phyloP scores from a whole-genome alignment of 83 land plant genomes.

The Picea mariana region DNA sequence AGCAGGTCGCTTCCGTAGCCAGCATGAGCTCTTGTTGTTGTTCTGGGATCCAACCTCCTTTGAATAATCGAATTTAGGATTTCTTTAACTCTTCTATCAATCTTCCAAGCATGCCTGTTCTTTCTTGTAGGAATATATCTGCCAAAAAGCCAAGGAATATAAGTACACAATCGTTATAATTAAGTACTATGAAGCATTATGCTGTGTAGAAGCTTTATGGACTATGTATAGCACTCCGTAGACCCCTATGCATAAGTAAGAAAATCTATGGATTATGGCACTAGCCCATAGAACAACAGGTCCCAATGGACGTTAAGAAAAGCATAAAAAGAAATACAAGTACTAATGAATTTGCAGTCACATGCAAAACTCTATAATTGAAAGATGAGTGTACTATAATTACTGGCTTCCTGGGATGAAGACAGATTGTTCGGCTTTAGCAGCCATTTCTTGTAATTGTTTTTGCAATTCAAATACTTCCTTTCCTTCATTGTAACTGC shows the following conservation, averaged over 20 bases:
- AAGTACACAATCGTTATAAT: background rate
- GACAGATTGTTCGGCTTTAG: background rate
- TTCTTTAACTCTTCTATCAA: background rate
- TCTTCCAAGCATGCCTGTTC: too few species aligned
- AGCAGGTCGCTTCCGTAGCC: background rate
- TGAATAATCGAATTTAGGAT: background rate
- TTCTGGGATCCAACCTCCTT: background rate
- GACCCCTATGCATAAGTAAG: too few species aligned
- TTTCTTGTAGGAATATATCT: slow-evolving; percentile 7
- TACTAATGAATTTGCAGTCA: too few species aligned
- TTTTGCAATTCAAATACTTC: slow-evolving; percentile 28
- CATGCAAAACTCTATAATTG: too few species aligned
- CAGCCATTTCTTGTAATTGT: slow-evolving; percentile 14
- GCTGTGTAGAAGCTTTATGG: background rate
- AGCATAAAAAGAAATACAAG: too few species aligned
- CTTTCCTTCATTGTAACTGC: slow-evolving; percentile 40
- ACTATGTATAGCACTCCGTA: too few species aligned
- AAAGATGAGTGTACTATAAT: background rate
- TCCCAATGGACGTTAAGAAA: too few species aligned
- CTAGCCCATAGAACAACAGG: too few species aligned
- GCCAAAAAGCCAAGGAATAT: background rate
- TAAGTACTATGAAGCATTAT: background rate
- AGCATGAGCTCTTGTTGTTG: background rate
- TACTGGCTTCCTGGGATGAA: slow-evolving; percentile 38
- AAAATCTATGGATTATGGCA: background rate